Evolutionary conservation across 2,329 filamentous ascomycete genomes (phyloP), one percentile per base, ranked within the genome.

Genomic region (Sphaerulina vaccinii): DNA sequence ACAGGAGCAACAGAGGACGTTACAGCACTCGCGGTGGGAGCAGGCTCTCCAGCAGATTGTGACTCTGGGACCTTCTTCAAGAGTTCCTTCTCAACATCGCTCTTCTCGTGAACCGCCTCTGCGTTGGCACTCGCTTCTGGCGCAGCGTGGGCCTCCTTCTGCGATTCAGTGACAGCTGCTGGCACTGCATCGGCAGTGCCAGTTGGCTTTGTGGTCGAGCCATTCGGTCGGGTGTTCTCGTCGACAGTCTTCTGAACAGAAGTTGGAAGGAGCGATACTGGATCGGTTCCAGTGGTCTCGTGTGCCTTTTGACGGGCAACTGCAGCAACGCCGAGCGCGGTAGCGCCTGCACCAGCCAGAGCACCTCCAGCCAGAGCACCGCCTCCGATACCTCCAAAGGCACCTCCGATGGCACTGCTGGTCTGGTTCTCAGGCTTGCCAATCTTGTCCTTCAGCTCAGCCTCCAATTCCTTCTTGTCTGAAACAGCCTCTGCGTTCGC

Each of bases 91-190:
- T 95, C 89, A 4, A 90, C 78, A 8, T 76, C 78, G 68, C 81
- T 82, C 80, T 93, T 93, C 62, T 91, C 87, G 56, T 80, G 73
- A 5, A 93, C 87, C 15, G 84, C 86, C 49, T 78, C 77, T 1
- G 82, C 75, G 69, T 84, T 86, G 49, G 80, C 79, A 29, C 86
- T 81, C 27, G 88, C 88, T 71, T 93, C 89, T 7, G 88, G 85
- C 55, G 75, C 76, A 63, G 78, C 69, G 29, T 62, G 58, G 2
- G 64, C 66, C 45, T 64, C 57, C 48, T 64, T 59, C 50, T 67
- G 65, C 24, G 62, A 65, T 9, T 57, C 59, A 15, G 56, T 55
- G 18, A 68, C 65, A 41, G 61, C 62, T 10, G 57, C 50, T 15
- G 66, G 65, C 0, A 67, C 64, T 11, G 52, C 57, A 41, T 43